Percentiles rank a stretch among this genome's conserved stretches.
Evolutionary conservation across 768 basidiomycete species (phyloP).

Genomic region (Mycena belliarum): DNA sequence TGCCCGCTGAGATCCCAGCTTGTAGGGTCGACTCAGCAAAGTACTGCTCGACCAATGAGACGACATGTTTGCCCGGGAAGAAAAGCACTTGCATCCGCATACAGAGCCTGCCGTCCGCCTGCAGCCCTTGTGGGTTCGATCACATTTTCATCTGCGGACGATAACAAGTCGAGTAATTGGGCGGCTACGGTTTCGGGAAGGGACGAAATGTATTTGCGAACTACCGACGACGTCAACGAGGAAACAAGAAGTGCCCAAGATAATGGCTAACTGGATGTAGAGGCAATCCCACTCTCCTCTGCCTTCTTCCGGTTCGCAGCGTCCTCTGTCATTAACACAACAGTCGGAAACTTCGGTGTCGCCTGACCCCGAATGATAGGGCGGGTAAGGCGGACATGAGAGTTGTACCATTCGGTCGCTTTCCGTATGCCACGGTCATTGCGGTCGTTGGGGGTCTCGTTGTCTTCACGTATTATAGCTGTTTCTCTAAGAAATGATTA

Average conservation of each 20-base stretch:
- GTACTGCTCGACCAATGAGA: conserved; percentile 53
- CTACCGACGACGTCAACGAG: conserved; percentile 35
- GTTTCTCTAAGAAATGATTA: conserved; percentile 60
- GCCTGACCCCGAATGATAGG: conserved; percentile 54
- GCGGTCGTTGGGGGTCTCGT: conserved; percentile 87
- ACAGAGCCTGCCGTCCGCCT: conserved; percentile 58
- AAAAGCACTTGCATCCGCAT: conserved; percentile 62
- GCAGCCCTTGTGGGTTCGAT: conserved; percentile 63
- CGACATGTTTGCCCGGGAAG: not conserved
- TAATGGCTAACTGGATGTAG: conserved; percentile 56
- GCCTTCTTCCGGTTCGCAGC: conserved; percentile 80
- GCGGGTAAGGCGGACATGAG: conserved; percentile 60
- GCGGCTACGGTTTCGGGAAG: conserved; percentile 53
- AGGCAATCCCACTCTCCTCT: conserved; percentile 57
- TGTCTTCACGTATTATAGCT: conserved; percentile 72
- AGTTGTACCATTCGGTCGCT: conserved; percentile 84
- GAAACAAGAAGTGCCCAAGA: not conserved
- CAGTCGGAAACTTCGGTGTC: conserved; percentile 47
- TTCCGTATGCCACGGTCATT: conserved; percentile 95
- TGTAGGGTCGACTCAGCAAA: conserved; percentile 67
- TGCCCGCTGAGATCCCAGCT: conserved; percentile 83
- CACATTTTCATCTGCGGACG: conserved; percentile 62
- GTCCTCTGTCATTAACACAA: conserved; percentile 90
- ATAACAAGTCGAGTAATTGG: conserved; percentile 79
- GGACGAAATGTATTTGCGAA: conserved; percentile 79